Conservation (phyloP, 2,329 filamentous ascomycete species). For the Diplodia mutila region DNA sequence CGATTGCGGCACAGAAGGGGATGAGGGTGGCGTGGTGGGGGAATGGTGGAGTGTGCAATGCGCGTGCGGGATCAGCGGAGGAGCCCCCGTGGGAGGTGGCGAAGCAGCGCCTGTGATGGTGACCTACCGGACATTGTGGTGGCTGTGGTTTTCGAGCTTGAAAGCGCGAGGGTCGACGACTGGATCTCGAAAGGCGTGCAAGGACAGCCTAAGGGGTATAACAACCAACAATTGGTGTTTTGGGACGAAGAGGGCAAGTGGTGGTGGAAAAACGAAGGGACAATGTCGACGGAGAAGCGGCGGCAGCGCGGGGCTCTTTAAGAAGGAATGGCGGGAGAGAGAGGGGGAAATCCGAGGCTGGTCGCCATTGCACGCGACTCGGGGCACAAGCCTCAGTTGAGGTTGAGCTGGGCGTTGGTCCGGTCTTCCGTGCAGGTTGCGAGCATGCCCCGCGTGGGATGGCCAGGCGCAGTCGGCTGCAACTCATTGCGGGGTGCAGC, state of each 20-base stretch:
- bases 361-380: conserved; percentile 4
- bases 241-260: neutral
- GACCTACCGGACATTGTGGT: conserved; percentile 19
- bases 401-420: conserved; percentile 14
- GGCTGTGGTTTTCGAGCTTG: neutral
- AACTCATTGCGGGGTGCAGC: conserved; percentile 20
- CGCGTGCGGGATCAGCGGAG: neutral
- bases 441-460: conserved; percentile 6
- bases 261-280: neutral
- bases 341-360: neutral
- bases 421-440: neutral
- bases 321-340: neutral
- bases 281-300: neutral
- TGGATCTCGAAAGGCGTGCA: neutral
- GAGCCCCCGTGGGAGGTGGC: neutral
- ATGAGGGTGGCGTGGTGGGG: neutral
- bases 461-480: neutral
- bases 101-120: neutral
- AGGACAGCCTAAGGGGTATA: neutral
- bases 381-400: conserved; percentile 9
- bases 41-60: conserved; percentile 1
- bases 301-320: neutral
- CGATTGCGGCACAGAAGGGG: neutral
- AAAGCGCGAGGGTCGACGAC: neutral
- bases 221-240: neutral